A percentile compares a stretch with the other conserved stretches of the same genome.
These are phyloP conservation scores for Plasmodium gallinaceum DNA, from an alignment of 169 alveolate genomes.

Conservation along the genomic window DNA sequence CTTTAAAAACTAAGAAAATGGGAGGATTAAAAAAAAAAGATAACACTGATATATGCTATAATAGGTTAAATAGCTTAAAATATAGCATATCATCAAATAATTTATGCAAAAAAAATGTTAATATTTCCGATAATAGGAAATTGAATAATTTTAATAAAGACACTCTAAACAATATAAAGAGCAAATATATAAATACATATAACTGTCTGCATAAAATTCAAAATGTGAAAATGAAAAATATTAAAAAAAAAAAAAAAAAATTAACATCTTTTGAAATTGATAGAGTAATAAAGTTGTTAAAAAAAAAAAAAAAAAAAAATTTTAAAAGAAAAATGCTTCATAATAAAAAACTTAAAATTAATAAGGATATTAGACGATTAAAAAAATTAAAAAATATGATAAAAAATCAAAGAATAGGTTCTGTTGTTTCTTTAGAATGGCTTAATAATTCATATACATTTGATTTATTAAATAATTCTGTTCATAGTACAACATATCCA, in stretches of 20 bases:
- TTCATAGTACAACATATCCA: constrained; percentile 43
- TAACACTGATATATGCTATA: not conserved
- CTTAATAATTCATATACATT: constrained; percentile 54
- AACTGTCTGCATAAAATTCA: too few relatives aligned
- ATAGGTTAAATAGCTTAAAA: too few relatives aligned
- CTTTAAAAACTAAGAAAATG: not conserved
- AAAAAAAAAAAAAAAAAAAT: not conserved
- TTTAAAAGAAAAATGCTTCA: not conserved
- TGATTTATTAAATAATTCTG: constrained; percentile 46
- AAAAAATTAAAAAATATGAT: constrained; percentile 9
- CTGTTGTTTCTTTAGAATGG: constrained; percentile 57
- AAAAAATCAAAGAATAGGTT: not conserved
- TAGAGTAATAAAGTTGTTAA: not conserved
- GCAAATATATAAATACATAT: too few relatives aligned
- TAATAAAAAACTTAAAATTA: constrained; percentile 9
- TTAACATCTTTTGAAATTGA: not conserved
- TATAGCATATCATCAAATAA: not conserved
- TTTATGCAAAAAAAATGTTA: not conserved
- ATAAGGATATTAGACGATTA: constrained; percentile 30
- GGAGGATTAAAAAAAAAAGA: not conserved
- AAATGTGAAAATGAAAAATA: too few relatives aligned
- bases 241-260: constrained; percentile 2
- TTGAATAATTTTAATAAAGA: not conserved
- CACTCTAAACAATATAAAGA: not conserved
- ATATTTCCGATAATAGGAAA: not conserved